phyloP scores from a whole-genome alignment of 2,329 filamentous ascomycete genomes.

The Aspergillus sojae region DNA sequence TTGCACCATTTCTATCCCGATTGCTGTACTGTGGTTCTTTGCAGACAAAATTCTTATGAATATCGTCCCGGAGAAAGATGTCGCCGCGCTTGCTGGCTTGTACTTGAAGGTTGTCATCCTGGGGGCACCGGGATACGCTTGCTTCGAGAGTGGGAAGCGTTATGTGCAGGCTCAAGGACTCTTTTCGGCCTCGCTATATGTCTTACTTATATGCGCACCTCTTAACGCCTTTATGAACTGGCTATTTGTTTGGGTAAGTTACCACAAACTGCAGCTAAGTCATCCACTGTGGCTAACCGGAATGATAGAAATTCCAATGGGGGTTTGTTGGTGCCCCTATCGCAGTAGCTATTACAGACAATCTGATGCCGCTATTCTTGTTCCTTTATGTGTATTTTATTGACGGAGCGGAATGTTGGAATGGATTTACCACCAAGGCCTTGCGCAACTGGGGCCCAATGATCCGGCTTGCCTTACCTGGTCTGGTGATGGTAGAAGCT shows the following conservation, averaged over 20 bases:
- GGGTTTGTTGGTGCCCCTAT: conserved; percentile 81
- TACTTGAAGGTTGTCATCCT: conserved; percentile 72
- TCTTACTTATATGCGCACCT: conserved; percentile 79
- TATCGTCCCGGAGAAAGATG: conserved; percentile 72
- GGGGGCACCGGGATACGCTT: conserved; percentile 74
- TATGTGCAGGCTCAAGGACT: conserved; percentile 85
- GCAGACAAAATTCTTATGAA: conserved; percentile 65
- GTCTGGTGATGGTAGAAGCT: conserved; percentile 90
- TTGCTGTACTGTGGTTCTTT: conserved; percentile 70
- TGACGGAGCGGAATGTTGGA: conserved; percentile 76
- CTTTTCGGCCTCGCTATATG: conserved; percentile 82
- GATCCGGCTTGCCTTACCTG: conserved; percentile 84
- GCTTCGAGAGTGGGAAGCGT: conserved; percentile 79
- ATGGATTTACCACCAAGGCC: conserved; percentile 71
- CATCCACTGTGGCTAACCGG: conserved; percentile 3
- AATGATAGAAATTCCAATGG: conserved; percentile 53
- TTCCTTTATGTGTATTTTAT: conserved; percentile 74
- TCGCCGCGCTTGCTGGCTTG: conserved; percentile 70
- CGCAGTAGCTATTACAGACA: conserved; percentile 75
- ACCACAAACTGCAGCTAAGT: not conserved
- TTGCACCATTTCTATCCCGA: conserved; percentile 70
- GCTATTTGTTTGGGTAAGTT: conserved; percentile 71
- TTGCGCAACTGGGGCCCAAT: conserved; percentile 78
- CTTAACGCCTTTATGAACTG: conserved; percentile 81
- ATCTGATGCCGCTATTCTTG: conserved; percentile 71